Conservation (phyloP, 441 rosid genomes). For the Monsonia emarginata region DNA sequence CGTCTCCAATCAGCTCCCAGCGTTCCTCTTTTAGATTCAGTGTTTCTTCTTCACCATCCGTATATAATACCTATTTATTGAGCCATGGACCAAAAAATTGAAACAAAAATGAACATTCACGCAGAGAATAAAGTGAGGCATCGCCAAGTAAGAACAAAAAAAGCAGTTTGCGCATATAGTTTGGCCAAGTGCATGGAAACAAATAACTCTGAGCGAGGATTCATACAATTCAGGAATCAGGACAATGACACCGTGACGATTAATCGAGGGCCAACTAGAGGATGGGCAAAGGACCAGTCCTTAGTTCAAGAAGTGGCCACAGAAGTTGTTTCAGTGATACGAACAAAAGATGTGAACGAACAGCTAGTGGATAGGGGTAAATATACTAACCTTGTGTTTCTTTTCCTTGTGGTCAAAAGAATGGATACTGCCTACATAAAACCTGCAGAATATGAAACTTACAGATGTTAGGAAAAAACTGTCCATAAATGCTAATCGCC, state of each 20-base stretch:
- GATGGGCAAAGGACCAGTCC: background rate
- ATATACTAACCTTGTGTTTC: conserved; percentile 48
- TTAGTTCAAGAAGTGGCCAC: background rate
- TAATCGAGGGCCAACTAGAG: background rate
- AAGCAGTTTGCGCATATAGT: background rate
- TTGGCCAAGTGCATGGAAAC: background rate
- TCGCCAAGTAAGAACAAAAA: background rate
- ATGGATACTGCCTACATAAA: conserved; percentile 47
- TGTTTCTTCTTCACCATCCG: conserved; percentile 55
- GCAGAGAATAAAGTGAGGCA: conserved; percentile 4
- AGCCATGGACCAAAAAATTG: conserved; percentile 6
- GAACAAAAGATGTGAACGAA: background rate
- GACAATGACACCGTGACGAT: background rate
- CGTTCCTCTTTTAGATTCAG: conserved; percentile 39
- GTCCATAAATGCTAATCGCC: background rate
- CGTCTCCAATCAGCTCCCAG: conserved; percentile 39
- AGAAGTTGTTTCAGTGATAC: background rate
- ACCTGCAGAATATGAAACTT: conserved; percentile 33
- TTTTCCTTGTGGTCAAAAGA: conserved; percentile 31
- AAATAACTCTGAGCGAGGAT: conserved; percentile 8
- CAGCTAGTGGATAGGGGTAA: background rate
- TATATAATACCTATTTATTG: conserved; percentile 41
- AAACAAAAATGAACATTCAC: background rate
- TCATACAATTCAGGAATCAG: background rate
- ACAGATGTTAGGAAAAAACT: background rate